These are phyloP conservation scores for Phanerochaete carnosa DNA, from an alignment of 768 basidiomycete genomes.

Conservation along the genomic window DNA sequence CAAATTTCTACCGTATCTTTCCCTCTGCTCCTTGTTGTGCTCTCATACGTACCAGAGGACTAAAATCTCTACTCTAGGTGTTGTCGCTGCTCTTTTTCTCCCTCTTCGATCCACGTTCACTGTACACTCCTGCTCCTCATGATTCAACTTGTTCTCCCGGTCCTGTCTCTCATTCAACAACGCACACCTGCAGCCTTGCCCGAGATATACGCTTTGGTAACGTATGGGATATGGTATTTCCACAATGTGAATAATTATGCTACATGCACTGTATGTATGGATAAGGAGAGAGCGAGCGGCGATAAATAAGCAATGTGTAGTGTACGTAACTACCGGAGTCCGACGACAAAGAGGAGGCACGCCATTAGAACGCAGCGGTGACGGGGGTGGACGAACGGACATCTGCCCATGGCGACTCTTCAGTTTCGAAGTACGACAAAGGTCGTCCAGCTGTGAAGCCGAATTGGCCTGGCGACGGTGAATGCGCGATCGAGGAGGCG, in stretches of 20 bases:
- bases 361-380: constrained; percentile 6
- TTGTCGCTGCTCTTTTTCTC: background rate
- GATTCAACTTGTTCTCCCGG: background rate
- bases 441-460: constrained; percentile 15
- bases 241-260: constrained; percentile 1
- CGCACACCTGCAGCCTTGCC: background rate
- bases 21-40: background rate
- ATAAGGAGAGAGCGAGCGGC: background rate
- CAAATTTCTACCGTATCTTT: constrained; percentile 2
- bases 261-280: constrained; percentile 3
- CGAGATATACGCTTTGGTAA: background rate
- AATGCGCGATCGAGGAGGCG: constrained; percentile 8
- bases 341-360: no score
- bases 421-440: constrained; percentile 20
- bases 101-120: background rate
- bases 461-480: constrained; percentile 18
- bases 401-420: constrained; percentile 27
- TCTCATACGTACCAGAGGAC: background rate
- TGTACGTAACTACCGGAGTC: background rate
- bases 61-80: background rate
- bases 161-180: background rate
- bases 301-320: background rate
- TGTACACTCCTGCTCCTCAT: background rate
- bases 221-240: background rate
- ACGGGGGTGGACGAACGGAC: constrained; percentile 17